A percentile compares a stretch with the other conserved stretches of the same genome.
These are phyloP conservation scores for Hypoxylon sp. DNA, from an alignment of 2,329 filamentous ascomycete species.

Conservation along the genomic window DNA sequence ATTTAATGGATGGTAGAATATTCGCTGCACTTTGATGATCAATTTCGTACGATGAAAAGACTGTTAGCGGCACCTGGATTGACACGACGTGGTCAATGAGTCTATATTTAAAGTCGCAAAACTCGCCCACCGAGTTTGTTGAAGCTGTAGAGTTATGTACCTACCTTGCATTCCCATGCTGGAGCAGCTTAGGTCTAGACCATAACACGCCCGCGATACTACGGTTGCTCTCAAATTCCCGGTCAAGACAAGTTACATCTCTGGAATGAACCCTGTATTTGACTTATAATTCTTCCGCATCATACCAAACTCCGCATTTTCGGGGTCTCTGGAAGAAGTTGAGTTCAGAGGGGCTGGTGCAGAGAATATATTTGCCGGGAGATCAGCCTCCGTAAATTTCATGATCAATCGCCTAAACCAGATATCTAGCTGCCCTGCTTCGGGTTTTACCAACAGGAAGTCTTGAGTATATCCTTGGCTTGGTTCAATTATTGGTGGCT, in stretches of 20 bases:
- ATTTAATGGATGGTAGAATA: background rate
- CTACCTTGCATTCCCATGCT: slow-evolving; percentile 3
- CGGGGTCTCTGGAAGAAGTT: background rate
- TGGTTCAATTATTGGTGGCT: slow-evolving; percentile 32
- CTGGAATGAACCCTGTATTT: background rate
- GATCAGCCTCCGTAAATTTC: slow-evolving; percentile 27
- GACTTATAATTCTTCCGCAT: slow-evolving; percentile 24
- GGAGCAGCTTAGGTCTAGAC: slow-evolving; percentile 22
- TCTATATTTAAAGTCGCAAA: slow-evolving; percentile 18
- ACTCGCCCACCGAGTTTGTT: background rate
- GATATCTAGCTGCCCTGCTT: slow-evolving; percentile 4
- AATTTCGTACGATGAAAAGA: slow-evolving; percentile 6
- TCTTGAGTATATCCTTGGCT: slow-evolving; percentile 6
- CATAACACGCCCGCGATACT: slow-evolving; percentile 9
- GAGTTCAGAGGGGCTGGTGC: slow-evolving; percentile 13
- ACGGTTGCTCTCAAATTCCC: slow-evolving; percentile 14
- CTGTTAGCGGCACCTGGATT: slow-evolving; percentile 2
- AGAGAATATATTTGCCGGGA: slow-evolving; percentile 27
- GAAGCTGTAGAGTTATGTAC: background rate
- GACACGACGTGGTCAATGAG: background rate
- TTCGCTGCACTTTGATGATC: slow-evolving; percentile 1
- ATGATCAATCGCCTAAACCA: slow-evolving; percentile 38
- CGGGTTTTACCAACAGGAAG: slow-evolving; percentile 5
- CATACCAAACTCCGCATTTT: slow-evolving; percentile 14
- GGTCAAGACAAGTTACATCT: slow-evolving; percentile 13